These are phyloP conservation scores for Curvularia sp. DNA, from an alignment of 2,329 filamentous ascomycete species.

Conservation along the genomic window DNA sequence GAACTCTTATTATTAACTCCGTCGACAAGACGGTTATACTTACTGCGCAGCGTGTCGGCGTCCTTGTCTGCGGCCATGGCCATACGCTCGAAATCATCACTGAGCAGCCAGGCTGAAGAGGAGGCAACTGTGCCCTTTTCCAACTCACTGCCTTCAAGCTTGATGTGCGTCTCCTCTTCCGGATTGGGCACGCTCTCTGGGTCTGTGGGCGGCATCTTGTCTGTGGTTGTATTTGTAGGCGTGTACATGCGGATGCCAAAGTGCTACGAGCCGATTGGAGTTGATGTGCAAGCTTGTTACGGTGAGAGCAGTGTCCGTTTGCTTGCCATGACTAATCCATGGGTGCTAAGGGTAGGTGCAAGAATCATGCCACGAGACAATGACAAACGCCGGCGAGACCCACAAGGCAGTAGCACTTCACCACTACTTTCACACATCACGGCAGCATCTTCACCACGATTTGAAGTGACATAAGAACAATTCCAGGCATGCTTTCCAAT, in stretches of 20 bases:
- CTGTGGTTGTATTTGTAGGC: background rate
- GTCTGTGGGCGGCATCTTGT: background rate
- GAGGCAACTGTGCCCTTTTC: conserved; percentile 8
- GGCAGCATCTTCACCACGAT: background rate
- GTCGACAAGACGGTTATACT: background rate
- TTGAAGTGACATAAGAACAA: background rate
- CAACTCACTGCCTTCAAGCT: conserved; percentile 7
- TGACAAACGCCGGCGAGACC: background rate
- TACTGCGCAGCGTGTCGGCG: conserved; percentile 11
- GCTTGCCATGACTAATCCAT: background rate
- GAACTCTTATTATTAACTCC: conserved; percentile 1
- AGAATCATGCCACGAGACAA: background rate
- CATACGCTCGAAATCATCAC: background rate
- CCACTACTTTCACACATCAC: background rate
- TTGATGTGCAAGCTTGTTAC: background rate
- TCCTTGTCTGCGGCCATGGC: background rate
- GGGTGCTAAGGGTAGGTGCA: background rate
- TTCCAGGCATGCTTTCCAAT: background rate
- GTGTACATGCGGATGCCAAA: background rate
- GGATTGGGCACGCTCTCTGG: background rate
- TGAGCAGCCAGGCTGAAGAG: conserved; percentile 12
- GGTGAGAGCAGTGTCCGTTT: conserved; percentile 1
- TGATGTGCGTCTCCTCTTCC: background rate
- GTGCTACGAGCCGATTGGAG: background rate
- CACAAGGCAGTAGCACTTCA: background rate